phyloP scores from a whole-genome alignment of 148 eudicot species.

The Agrostemma githago region DNA sequence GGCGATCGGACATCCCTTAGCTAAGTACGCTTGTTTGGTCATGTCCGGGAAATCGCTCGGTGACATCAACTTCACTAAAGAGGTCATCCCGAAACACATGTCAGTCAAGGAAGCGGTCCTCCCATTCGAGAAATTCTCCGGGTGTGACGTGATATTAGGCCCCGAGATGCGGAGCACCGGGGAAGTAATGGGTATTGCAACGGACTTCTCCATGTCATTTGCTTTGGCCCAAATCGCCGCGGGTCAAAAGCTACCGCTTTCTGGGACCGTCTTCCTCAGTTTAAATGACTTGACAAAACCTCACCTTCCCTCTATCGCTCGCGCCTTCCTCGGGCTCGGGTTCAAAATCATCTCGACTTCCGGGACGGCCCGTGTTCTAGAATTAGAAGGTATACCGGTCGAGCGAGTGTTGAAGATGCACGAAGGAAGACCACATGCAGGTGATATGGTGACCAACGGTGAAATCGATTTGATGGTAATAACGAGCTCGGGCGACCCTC shows the following conservation, averaged over 20 bases:
- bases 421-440: conserved; percentile 96
- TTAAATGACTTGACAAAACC: conserved; percentile 81
- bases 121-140: conserved; percentile 92
- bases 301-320: conserved; percentile 64
- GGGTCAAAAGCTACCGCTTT: conserved; percentile 77
- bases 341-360: conserved; percentile 70
- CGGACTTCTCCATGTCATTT: conserved; percentile 63
- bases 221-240: conserved; percentile 92
- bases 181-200: conserved; percentile 90
- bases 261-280: conserved; percentile 84
- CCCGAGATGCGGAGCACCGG: conserved; percentile 99
- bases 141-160: conserved; percentile 83
- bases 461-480: conserved; percentile 92
- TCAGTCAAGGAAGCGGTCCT: conserved; percentile 96
- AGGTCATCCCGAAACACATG: conserved; percentile 80
- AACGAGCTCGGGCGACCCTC: conserved; percentile 80
- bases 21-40: conserved; percentile 88
- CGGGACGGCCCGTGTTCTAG: conserved; percentile 79
- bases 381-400: conserved; percentile 69
- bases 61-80: conserved; percentile 66
- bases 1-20: conserved; percentile 94
- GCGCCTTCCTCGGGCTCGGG: conserved; percentile 59
- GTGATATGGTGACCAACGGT: conserved; percentile 85
- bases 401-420: conserved; percentile 92
- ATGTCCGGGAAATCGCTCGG: conserved; percentile 91